A percentile compares a stretch with the other conserved stretches of the same genome.
phyloP scores from a whole-genome alignment of 345 rosid species.

The Excoecaria cochinchinensis region DNA sequence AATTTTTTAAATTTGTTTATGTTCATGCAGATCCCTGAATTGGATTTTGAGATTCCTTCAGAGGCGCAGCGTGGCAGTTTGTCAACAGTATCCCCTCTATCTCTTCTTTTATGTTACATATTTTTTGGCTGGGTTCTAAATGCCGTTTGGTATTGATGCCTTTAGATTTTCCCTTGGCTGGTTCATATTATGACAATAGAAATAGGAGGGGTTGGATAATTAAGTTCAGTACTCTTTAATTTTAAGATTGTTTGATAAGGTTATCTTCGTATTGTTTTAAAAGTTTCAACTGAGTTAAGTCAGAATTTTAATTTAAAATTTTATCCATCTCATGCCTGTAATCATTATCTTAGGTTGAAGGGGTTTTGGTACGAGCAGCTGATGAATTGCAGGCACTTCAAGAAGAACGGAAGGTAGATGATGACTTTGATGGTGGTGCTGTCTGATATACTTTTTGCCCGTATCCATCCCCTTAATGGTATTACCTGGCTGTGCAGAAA shows the following conservation, averaged over 20 bases:
- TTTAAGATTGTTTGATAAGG: no score
- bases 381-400: conserved; percentile 89
- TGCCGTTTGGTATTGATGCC: background rate
- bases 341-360: conserved; percentile 61
- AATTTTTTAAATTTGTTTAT: background rate
- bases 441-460: background rate
- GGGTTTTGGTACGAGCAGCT: conserved; percentile 68
- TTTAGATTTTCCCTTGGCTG: background rate
- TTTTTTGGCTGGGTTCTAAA: background rate
- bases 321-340: conserved; percentile 5
- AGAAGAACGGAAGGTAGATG: conserved; percentile 76
- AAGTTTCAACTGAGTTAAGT: background rate
- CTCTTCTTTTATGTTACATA: background rate
- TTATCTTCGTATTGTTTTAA: background rate
- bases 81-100: conserved; percentile 61
- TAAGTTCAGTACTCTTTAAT: no score
- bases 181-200: background rate
- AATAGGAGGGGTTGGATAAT: no score
- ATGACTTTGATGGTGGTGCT: conserved; percentile 7
- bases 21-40: conserved; percentile 69
- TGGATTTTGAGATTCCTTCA: conserved; percentile 93
- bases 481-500: conserved; percentile 47
- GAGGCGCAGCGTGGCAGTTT: conserved; percentile 94
- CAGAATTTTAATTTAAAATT: background rate
- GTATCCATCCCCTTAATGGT: background rate